A percentile compares a stretch with the other conserved stretches of the same genome.
Conservation (phyloP, 1,284 basidiomycete genomes). For the Stygiomarasmius scandens region DNA sequence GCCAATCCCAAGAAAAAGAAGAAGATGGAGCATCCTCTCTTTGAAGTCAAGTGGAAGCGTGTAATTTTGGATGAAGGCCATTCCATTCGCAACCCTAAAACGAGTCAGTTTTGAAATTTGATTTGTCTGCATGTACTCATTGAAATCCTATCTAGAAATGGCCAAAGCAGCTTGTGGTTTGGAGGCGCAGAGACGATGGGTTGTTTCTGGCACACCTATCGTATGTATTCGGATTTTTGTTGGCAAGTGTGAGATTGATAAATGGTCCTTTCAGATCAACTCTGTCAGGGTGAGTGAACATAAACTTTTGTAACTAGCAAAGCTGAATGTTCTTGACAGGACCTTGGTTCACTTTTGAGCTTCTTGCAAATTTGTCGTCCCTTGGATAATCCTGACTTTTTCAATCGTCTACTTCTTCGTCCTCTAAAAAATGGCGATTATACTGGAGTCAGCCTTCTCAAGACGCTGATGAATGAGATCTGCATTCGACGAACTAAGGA, state of each 20-base stretch:
- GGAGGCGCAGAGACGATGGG: conserved; percentile 77
- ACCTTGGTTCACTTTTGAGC: conserved; percentile 82
- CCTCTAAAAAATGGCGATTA: conserved; percentile 71
- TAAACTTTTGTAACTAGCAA: background rate
- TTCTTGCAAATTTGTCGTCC: conserved; percentile 84
- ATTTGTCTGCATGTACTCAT: background rate
- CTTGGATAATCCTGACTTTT: conserved; percentile 79
- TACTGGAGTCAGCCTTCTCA: conserved; percentile 1
- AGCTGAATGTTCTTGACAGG: conserved; percentile 43
- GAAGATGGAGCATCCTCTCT: conserved; percentile 56
- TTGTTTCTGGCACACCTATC: conserved; percentile 85
- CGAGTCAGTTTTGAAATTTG: conserved; percentile 36
- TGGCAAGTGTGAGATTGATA: conserved; percentile 8
- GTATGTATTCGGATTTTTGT: conserved; percentile 43
- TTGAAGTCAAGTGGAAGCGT: conserved; percentile 82
- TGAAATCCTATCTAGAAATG: conserved; percentile 48
- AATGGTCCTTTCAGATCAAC: conserved; percentile 62
- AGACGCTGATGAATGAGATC: conserved; percentile 83
- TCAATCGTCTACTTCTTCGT: conserved; percentile 70
- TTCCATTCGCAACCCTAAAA: conserved; percentile 80
- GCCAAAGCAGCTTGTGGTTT: conserved; percentile 71
- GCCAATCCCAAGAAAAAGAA: conserved; percentile 57
- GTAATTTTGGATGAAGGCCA: conserved; percentile 90
- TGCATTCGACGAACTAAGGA: conserved; percentile 89
- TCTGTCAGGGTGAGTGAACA: conserved; percentile 58